Conservation (phyloP, 139 green algal species). For the Astrephomene gubernaculifera region DNA sequence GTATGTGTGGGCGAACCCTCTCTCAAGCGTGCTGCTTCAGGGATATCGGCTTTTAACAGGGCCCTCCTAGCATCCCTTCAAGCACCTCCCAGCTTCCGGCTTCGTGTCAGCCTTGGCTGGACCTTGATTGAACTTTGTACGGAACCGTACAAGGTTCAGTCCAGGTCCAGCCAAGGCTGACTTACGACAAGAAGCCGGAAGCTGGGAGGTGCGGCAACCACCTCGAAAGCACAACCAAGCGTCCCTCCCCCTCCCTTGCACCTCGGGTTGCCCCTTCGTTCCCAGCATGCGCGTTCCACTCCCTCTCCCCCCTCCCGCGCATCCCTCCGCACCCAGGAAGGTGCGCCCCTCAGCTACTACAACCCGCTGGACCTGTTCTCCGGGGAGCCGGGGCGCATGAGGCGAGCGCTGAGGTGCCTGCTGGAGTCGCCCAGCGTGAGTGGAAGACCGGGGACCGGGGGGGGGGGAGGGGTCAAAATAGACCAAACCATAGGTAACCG, state of each 20-base stretch:
- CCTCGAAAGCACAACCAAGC: not conserved
- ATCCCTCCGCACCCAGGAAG: too few relatives aligned
- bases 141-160: not conserved
- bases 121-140: not conserved
- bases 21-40: too few relatives aligned
- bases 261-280: not conserved
- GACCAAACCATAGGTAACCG: not conserved
- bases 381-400: constrained; percentile 49
- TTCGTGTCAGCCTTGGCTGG: not conserved
- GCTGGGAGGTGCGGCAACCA: not conserved
- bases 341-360: constrained; percentile 66
- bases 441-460: not conserved
- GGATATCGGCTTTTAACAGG: too few relatives aligned
- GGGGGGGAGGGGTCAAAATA: not conserved
- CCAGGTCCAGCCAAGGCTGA: not conserved
- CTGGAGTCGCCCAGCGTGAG: constrained; percentile 47
- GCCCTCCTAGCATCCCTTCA: too few relatives aligned
- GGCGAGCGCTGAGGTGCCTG: constrained; percentile 24
- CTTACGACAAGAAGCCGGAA: not conserved
- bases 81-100: not conserved
- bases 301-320: too few relatives aligned
- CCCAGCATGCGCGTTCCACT: not conserved
- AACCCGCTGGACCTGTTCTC: constrained; percentile 88
- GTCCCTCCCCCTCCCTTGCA: not conserved
- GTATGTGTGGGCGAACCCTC: constrained; percentile 43